Evolutionary conservation across 441 rosid species (phyloP).

Genomic region (Aleurites moluccanus): DNA sequence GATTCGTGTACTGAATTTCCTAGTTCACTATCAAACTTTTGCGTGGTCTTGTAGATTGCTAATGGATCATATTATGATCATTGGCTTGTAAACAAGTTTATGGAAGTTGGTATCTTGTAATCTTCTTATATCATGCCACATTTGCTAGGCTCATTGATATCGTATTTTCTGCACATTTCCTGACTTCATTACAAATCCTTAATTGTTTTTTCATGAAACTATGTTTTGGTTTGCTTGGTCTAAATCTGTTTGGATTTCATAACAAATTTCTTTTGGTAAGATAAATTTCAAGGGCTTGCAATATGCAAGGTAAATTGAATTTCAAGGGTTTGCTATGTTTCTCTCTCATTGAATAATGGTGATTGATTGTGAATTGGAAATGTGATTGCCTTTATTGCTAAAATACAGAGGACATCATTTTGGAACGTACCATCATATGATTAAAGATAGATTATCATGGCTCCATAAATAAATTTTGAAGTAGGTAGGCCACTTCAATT

Average conservation of each 20-base stretch:
- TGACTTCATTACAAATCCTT: not conserved
- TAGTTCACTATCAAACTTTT: not conserved
- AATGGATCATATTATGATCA: not conserved
- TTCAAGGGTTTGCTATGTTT: conserved; percentile 5
- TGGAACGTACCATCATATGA: not conserved
- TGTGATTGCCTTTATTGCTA: not conserved
- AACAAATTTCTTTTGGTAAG: not conserved
- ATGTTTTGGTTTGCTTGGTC: not conserved
- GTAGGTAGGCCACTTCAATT: not conserved
- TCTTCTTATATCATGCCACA: not conserved
- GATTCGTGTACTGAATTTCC: not conserved
- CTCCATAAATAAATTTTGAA: too few relatives aligned
- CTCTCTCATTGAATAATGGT: not conserved
- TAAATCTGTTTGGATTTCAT: not conserved
- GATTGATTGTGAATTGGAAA: not conserved
- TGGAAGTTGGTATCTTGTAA: not conserved
- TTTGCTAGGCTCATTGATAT: not conserved
- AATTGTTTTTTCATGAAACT: not conserved
- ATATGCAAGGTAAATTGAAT: not conserved
- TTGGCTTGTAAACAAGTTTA: too few relatives aligned
- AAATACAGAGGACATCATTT: not conserved
- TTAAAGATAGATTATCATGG: not conserved
- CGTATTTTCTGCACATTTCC: not conserved
- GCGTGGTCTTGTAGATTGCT: not conserved
- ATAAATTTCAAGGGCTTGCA: not conserved